Percentiles rank a stretch among this genome's conserved stretches.
These are phyloP conservation scores for Clonostachys rosea DNA, from an alignment of 2,329 filamentous ascomycete species.

Conservation along the genomic window DNA sequence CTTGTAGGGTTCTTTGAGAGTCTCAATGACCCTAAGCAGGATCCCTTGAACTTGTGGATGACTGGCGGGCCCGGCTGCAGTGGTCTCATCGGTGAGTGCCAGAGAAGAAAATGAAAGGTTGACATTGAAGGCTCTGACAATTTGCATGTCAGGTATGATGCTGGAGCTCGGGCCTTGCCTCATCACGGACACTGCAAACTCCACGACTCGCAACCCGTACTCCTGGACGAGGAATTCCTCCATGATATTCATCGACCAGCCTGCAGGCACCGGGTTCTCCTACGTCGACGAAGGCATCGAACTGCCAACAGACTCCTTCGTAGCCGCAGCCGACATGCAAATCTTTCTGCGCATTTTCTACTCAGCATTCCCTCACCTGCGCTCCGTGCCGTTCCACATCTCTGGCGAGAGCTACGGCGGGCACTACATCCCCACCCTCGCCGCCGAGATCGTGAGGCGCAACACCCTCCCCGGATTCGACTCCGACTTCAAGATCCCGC, in stretches of 20 bases:
- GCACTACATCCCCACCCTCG: slow-evolving; percentile 92
- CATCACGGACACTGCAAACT: slow-evolving; percentile 19
- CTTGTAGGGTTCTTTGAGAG: too few species aligned
- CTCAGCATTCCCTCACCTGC: slow-evolving; percentile 95
- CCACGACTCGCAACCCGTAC: slow-evolving; percentile 45
- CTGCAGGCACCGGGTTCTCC: slow-evolving; percentile 11
- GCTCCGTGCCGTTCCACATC: slow-evolving; percentile 95
- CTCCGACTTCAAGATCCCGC: too few species aligned
- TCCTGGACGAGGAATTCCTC: slow-evolving; percentile 5
- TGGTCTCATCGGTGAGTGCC: too few species aligned
- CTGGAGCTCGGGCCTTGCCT: too few species aligned
- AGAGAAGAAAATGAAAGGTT: too few species aligned
- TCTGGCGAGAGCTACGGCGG: slow-evolving; percentile 93
- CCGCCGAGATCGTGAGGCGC: slow-evolving; percentile 68
- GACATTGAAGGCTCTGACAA: too few species aligned
- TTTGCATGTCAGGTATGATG: too few species aligned
- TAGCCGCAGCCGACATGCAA: slow-evolving; percentile 83
- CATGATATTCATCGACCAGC: slow-evolving; percentile 13
- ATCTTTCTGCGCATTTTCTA: slow-evolving; percentile 97
- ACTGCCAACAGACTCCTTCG: not conserved
- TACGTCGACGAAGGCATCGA: slow-evolving; percentile 1
- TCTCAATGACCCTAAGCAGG: too few species aligned
- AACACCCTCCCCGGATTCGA: slow-evolving; percentile 59
- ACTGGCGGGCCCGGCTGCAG: too few species aligned
- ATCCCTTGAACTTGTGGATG: too few species aligned